Percentiles rank a stretch among this genome's conserved stretches.
Evolutionary conservation across 2,329 filamentous ascomycete species (phyloP).

Genomic region (Paecilomyces dactylethromorphus): DNA sequence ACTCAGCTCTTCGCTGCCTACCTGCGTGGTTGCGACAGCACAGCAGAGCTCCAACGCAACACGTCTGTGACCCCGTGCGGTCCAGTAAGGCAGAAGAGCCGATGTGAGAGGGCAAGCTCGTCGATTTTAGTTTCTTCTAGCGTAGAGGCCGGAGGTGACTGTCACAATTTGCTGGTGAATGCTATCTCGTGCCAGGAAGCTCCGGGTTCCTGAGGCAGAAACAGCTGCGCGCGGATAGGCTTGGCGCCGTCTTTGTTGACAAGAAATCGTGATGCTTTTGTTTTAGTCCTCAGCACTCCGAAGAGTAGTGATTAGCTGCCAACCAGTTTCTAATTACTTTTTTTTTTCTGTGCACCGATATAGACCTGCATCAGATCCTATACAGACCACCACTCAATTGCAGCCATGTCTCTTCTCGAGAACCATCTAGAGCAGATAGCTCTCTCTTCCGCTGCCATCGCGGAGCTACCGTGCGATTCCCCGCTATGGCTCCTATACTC

Average conservation of each 20-base stretch:
- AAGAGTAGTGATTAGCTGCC: neutral
- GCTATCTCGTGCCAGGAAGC: neutral
- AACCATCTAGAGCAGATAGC: slow-evolving; percentile 71
- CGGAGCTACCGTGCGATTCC: slow-evolving; percentile 60
- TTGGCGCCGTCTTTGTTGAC: neutral
- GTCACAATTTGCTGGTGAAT: neutral
- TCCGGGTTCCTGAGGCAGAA: neutral
- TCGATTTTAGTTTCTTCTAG: neutral
- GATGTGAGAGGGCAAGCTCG: too few species aligned
- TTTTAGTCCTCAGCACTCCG: neutral
- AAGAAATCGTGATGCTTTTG: neutral
- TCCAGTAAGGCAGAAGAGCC: neutral
- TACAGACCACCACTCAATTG: neutral
- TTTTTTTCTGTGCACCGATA: neutral
- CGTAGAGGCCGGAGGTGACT: neutral
- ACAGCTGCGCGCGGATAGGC: neutral
- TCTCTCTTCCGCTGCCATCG: slow-evolving; percentile 69
- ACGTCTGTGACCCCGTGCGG: neutral
- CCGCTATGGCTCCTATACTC: neutral
- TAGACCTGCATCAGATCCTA: neutral
- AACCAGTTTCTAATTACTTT: neutral
- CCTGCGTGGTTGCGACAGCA: slow-evolving; percentile 8
- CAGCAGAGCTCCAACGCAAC: slow-evolving; percentile 3
- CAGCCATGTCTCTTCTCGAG: slow-evolving; percentile 60
- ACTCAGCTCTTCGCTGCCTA: slow-evolving; percentile 25